Conservation (phyloP, 306 rosid genomes). For the Pyrus betulifolia region DNA sequence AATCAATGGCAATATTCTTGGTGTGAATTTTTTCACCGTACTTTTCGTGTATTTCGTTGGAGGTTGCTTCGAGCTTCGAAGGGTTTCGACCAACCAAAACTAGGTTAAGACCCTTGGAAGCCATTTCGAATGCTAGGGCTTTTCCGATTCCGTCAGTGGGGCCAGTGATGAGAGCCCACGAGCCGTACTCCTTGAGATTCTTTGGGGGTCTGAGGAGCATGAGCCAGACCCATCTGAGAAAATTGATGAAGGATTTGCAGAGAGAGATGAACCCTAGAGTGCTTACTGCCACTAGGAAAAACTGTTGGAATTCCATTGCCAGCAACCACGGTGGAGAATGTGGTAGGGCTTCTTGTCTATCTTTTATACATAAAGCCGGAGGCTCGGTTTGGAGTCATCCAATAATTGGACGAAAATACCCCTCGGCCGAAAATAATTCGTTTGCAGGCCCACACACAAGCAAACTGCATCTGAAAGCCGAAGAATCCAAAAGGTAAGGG, state of each 20-base stretch:
- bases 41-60: slow-evolving; percentile 11
- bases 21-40: neutral
- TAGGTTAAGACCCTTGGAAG: slow-evolving; percentile 45
- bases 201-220: slow-evolving; percentile 59
- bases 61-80: slow-evolving; percentile 25
- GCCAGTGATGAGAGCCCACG: slow-evolving; percentile 73
- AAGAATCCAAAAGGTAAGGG: too few relatives aligned
- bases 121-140: slow-evolving; percentile 50
- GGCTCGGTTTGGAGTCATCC: too few relatives aligned
- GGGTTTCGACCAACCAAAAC: slow-evolving; percentile 22
- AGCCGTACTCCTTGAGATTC: slow-evolving; percentile 59
- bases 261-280: slow-evolving; percentile 35
- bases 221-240: slow-evolving; percentile 45
- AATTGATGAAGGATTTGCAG: slow-evolving; percentile 8
- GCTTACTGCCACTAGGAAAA: neutral
- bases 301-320: slow-evolving; percentile 3
- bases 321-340: neutral
- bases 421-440: too few relatives aligned
- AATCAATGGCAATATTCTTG: slow-evolving; percentile 30
- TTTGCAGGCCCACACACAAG: too few relatives aligned
- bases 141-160: slow-evolving; percentile 77
- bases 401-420: too few relatives aligned
- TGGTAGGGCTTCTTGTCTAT: neutral
- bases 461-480: too few relatives aligned
- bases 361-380: too few relatives aligned